These are phyloP conservation scores for Nigrospora sphaerica DNA, from an alignment of 2,329 filamentous ascomycete species.

Conservation along the genomic window DNA sequence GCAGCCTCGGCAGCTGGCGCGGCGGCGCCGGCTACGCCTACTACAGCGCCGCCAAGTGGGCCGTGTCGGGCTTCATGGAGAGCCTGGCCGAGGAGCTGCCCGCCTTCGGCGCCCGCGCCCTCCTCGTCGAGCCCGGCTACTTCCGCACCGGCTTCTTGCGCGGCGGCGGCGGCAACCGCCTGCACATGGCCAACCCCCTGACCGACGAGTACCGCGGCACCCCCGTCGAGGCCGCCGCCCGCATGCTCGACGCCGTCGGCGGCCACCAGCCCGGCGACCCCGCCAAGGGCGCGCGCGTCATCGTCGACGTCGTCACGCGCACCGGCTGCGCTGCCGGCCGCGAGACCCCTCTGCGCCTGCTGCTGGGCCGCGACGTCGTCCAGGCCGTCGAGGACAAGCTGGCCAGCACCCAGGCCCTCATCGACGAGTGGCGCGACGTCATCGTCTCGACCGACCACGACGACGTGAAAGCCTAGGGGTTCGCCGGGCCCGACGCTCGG, in stretches of 20 bases:
- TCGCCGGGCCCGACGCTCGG: not conserved
- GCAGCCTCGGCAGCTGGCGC: conserved; percentile 29
- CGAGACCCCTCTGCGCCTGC: conserved; percentile 43
- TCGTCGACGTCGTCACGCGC: conserved; percentile 48
- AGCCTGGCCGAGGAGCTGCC: conserved; percentile 24
- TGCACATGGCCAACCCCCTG: conserved; percentile 16
- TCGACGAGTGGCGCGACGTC: conserved; percentile 43
- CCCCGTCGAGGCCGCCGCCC: conserved; percentile 18
- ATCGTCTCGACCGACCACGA: conserved; percentile 29
- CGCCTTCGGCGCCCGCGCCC: conserved; percentile 30
- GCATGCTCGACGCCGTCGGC: conserved; percentile 26
- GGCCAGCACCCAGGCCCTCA: conserved; percentile 28
- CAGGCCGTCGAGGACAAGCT: conserved; percentile 34
- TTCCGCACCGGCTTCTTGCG: conserved; percentile 45
- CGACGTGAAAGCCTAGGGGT: conserved; percentile 7
- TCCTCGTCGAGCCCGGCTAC: conserved; percentile 42
- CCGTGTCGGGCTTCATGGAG: conserved; percentile 29
- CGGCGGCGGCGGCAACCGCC: conserved; percentile 17
- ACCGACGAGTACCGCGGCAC: conserved; percentile 22
- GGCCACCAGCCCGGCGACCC: conserved; percentile 49
- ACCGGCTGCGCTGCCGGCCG: conserved; percentile 38
- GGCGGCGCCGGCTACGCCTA: conserved; percentile 19
- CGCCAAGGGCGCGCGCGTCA: conserved; percentile 40
- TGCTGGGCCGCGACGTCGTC: conserved; percentile 47
- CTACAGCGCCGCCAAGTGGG: conserved; percentile 33